Evolutionary conservation across 441 rosid species (phyloP).

Genomic region (Adansonia rubrostipa): DNA sequence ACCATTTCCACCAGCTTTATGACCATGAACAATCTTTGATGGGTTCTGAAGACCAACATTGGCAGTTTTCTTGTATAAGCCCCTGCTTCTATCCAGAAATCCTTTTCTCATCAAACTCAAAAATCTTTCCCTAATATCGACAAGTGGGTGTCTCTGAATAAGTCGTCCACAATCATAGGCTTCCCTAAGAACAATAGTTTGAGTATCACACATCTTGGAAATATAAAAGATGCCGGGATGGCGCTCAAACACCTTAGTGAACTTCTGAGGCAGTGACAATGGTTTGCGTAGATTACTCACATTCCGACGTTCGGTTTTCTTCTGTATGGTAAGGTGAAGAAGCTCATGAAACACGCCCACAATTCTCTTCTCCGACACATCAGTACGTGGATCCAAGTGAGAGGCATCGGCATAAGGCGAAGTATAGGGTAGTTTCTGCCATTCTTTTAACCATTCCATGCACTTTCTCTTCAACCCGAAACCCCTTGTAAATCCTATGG

Average conservation of each 20-base stretch:
- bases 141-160: conserved; percentile 1
- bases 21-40: background rate
- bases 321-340: conserved; percentile 12
- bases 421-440: conserved; percentile 10
- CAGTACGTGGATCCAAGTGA: conserved; percentile 12
- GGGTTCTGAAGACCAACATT: background rate
- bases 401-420: conserved; percentile 13
- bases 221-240: conserved; percentile 11
- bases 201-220: conserved; percentile 16
- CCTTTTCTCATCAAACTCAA: background rate
- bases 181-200: conserved; percentile 17
- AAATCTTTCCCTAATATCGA: conserved; percentile 16
- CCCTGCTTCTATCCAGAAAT: conserved; percentile 12
- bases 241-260: conserved; percentile 17
- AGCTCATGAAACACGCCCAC: conserved; percentile 14
- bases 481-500: conserved; percentile 6
- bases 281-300: conserved; percentile 16
- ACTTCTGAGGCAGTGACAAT: conserved; percentile 9
- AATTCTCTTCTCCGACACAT: conserved; percentile 20
- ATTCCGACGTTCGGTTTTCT: background rate
- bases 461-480: conserved; percentile 14
- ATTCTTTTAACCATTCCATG: conserved; percentile 9
- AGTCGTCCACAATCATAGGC: background rate
- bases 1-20: background rate
- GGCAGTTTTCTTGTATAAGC: conserved; percentile 1